Conservation (phyloP, 78 protist species). For the Planoprotostelium fungivorum region DNA sequence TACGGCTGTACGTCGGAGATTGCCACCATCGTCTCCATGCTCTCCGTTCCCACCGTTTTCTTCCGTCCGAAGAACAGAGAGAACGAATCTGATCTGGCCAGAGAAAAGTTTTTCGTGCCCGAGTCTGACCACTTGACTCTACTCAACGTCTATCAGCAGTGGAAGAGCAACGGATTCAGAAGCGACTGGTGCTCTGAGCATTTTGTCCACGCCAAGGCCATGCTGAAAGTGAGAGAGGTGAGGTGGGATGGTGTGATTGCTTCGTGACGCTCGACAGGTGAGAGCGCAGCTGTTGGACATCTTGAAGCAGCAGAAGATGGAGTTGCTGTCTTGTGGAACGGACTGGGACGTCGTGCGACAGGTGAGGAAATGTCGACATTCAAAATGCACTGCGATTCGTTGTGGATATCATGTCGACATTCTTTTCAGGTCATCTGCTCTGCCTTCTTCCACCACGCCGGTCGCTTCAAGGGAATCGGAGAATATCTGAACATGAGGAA, state of each 20-base stretch:
- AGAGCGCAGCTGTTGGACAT: slow-evolving; percentile 93
- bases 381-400: neutral
- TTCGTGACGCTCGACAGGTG: slow-evolving; percentile 56
- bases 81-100: slow-evolving; percentile 77
- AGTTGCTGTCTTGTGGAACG: slow-evolving; percentile 54
- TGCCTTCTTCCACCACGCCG: slow-evolving; percentile 90
- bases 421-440: slow-evolving; percentile 61
- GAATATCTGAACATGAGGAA: slow-evolving; percentile 94
- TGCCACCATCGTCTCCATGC: slow-evolving; percentile 83
- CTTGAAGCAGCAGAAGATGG: slow-evolving; percentile 54
- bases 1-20: slow-evolving; percentile 71
- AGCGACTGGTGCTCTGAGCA: slow-evolving; percentile 87
- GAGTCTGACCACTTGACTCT: slow-evolving; percentile 97
- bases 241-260: neutral
- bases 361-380: neutral
- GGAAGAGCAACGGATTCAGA: slow-evolving; percentile 63
- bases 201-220: slow-evolving; percentile 87
- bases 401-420: neutral
- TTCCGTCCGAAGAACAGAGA: slow-evolving; percentile 88
- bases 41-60: slow-evolving; percentile 88
- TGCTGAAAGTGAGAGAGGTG: slow-evolving; percentile 68
- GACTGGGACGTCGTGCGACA: slow-evolving; percentile 89
- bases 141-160: slow-evolving; percentile 87
- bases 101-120: slow-evolving; percentile 92
- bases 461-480: slow-evolving; percentile 81